These are phyloP conservation scores for Monosporascus sp. DNA, from an alignment of 2,329 filamentous ascomycete genomes.

Conservation along the genomic window DNA sequence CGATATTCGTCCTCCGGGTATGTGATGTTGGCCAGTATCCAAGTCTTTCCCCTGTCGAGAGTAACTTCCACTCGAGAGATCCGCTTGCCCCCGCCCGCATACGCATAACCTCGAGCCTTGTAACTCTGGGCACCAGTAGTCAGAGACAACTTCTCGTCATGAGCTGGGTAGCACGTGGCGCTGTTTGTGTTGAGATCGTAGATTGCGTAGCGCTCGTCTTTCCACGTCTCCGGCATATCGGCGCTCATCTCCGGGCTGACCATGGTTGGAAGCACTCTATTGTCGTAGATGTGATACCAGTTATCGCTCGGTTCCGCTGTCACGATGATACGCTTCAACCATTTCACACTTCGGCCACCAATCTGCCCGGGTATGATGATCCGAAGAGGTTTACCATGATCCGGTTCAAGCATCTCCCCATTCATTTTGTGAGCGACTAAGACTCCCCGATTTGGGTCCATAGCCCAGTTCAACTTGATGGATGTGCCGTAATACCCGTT, in stretches of 20 bases:
- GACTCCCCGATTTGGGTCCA: slow-evolving; percentile 77
- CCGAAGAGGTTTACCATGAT: slow-evolving; percentile 80
- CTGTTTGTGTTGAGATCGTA: slow-evolving; percentile 89
- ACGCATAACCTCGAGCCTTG: slow-evolving; percentile 74
- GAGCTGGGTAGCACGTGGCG: slow-evolving; percentile 72
- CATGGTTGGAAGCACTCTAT: slow-evolving; percentile 82
- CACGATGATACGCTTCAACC: slow-evolving; percentile 76
- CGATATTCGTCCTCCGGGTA: slow-evolving; percentile 87
- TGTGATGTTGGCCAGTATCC: slow-evolving; percentile 69
- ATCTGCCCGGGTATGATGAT: slow-evolving; percentile 87
- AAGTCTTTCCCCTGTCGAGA: slow-evolving; percentile 74
- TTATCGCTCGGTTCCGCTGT: slow-evolving; percentile 79
- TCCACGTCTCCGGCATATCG: slow-evolving; percentile 72
- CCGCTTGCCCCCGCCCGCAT: slow-evolving; percentile 78
- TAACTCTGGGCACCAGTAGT: slow-evolving; percentile 48
- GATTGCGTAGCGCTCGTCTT: slow-evolving; percentile 85
- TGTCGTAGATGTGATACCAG: slow-evolving; percentile 95
- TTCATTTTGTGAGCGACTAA: slow-evolving; percentile 92
- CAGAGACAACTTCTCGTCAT: slow-evolving; percentile 62
- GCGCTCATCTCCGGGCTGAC: slow-evolving; percentile 76
- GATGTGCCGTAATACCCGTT: slow-evolving; percentile 89
- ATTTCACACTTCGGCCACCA: slow-evolving; percentile 88
- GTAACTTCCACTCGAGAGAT: slow-evolving; percentile 80
- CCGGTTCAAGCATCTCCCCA: slow-evolving; percentile 70
- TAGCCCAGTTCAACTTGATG: slow-evolving; percentile 80